Conservation (phyloP, 805 yeast genomes). For the Debaryomyces prosopidis region DNA sequence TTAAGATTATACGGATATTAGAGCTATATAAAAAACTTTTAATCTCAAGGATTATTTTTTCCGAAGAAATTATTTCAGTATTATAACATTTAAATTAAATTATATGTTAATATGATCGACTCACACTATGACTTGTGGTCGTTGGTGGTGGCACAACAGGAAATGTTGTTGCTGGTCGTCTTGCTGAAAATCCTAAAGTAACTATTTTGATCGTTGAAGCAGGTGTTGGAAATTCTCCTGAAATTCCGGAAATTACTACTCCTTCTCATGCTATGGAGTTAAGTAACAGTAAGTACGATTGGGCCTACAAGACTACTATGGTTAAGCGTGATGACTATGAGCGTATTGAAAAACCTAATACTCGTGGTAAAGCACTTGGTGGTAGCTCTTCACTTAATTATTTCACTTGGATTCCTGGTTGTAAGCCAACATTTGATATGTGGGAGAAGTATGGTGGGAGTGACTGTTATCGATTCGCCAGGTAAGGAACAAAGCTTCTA, state of each 20-base stretch:
- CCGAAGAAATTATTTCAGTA: too few relatives aligned
- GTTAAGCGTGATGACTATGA: slow-evolving; percentile 26
- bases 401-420: slow-evolving; percentile 27
- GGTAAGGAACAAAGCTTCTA: slow-evolving; percentile 20
- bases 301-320: slow-evolving; percentile 28
- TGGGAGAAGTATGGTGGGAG: slow-evolving; percentile 26
- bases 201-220: slow-evolving; percentile 26
- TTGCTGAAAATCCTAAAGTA: slow-evolving; percentile 27
- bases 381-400: slow-evolving; percentile 32
- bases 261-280: slow-evolving; percentile 25
- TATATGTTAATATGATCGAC: slow-evolving; percentile 5
- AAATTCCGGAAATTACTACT: slow-evolving; percentile 18
- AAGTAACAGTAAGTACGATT: slow-evolving; percentile 26
- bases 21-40: too few relatives aligned
- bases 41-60: too few relatives aligned
- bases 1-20: too few relatives aligned
- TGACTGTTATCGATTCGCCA: slow-evolving; percentile 19
- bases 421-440: slow-evolving; percentile 25
- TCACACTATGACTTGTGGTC: slow-evolving; percentile 13
- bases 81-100: too few relatives aligned
- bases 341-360: slow-evolving; percentile 25
- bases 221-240: slow-evolving; percentile 23
- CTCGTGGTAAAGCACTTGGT: slow-evolving; percentile 31
- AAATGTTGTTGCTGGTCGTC: slow-evolving; percentile 28
- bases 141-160: slow-evolving; percentile 28